Percentiles rank a stretch among this genome's conserved stretches.
Evolutionary conservation across 345 rosid species (phyloP).

Genomic region (Salix arbutifolia): DNA sequence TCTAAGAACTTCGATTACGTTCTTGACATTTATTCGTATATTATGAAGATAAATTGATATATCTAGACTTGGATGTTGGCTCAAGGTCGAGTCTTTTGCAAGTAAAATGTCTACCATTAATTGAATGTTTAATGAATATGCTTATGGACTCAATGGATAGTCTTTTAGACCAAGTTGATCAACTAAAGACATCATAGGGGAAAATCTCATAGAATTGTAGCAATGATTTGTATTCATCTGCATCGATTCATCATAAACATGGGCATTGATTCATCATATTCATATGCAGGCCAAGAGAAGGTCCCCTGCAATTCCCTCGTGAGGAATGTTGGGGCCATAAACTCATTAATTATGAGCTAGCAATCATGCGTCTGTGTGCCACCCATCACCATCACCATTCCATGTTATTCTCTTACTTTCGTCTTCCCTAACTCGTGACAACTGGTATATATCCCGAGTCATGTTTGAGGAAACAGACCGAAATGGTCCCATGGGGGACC

Average conservation of each 20-base stretch:
- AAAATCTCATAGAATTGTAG: background rate
- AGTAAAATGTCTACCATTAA: too few relatives aligned
- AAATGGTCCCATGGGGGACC: slow-evolving; percentile 22
- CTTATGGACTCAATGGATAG: too few relatives aligned
- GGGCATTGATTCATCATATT: slow-evolving; percentile 1
- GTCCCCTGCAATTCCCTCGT: slow-evolving; percentile 4
- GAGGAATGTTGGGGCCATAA: slow-evolving; percentile 2
- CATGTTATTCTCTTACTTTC: slow-evolving; percentile 4
- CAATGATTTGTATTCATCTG: background rate
- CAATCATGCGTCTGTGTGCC: slow-evolving; percentile 3
- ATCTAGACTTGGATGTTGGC: too few relatives aligned
- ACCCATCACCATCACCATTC: slow-evolving; percentile 8
- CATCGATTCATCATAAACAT: background rate
- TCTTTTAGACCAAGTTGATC: too few relatives aligned
- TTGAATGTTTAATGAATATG: too few relatives aligned
- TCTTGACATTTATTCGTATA: too few relatives aligned
- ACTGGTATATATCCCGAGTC: slow-evolving; percentile 4
- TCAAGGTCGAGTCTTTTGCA: too few relatives aligned
- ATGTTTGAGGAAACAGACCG: slow-evolving; percentile 13
- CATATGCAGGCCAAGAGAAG: background rate
- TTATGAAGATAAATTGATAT: too few relatives aligned
- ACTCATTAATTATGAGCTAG: slow-evolving; percentile 10
- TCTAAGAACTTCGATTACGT: too few relatives aligned
- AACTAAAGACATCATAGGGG: background rate
- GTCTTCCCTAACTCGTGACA: slow-evolving; percentile 8